Evolutionary conservation across 805 yeast species (phyloP).

Genomic region (Cyberlindnera mrakii): DNA sequence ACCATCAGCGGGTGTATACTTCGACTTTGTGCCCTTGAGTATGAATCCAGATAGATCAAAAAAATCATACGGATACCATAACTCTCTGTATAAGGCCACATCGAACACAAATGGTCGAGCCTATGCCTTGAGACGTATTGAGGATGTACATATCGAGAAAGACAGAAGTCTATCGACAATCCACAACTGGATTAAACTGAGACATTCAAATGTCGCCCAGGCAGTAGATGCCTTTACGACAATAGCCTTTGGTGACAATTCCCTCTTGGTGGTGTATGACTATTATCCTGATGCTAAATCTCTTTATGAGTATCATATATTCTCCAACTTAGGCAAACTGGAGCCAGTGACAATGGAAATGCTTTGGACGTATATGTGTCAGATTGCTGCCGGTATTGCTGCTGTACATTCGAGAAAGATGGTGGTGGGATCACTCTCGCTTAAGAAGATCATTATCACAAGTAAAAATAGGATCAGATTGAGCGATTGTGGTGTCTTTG

Average conservation of each 20-base stretch:
- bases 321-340: slow-evolving; percentile 33
- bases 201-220: slow-evolving; percentile 54
- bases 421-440: slow-evolving; percentile 55
- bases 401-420: slow-evolving; percentile 61
- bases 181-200: slow-evolving; percentile 59
- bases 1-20: slow-evolving; percentile 80
- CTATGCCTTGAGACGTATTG: slow-evolving; percentile 72
- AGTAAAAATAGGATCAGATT: slow-evolving; percentile 66
- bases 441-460: slow-evolving; percentile 68
- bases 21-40: slow-evolving; percentile 81
- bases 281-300: slow-evolving; percentile 76
- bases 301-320: slow-evolving; percentile 61
- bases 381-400: slow-evolving; percentile 64
- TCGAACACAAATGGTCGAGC: slow-evolving; percentile 74
- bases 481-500: slow-evolving; percentile 65
- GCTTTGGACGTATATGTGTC: slow-evolving; percentile 74
- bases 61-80: slow-evolving; percentile 44
- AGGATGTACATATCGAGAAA: slow-evolving; percentile 46
- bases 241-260: slow-evolving; percentile 74
- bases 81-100: slow-evolving; percentile 70
- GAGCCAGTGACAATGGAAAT: slow-evolving; percentile 54
- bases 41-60: slow-evolving; percentile 30
- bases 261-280: slow-evolving; percentile 76
- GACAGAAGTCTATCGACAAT: slow-evolving; percentile 56
- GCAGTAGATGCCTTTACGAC: slow-evolving; percentile 82